These are phyloP conservation scores for Rhizoclosmatium sp. DNA, from an alignment of 192 early-diverging fungal genomes.

Conservation along the genomic window DNA sequence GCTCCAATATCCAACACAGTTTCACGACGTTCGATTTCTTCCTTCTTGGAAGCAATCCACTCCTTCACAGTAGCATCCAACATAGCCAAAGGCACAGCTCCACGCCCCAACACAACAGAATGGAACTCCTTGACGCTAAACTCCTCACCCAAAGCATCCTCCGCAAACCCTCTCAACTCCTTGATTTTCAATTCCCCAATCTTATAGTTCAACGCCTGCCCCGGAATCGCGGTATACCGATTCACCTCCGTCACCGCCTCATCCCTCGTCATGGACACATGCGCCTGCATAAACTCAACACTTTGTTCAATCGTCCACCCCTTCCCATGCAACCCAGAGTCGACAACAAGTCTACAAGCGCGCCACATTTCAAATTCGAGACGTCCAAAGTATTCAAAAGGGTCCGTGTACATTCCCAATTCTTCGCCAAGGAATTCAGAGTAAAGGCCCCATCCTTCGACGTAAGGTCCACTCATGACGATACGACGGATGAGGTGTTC, in stretches of 20 bases:
- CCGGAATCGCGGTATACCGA: conserved; percentile 44
- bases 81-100: conserved; percentile 19
- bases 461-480: conserved; percentile 21
- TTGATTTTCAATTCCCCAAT: conserved; percentile 50
- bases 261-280: conserved; percentile 23
- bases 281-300: conserved; percentile 31
- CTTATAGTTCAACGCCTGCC: conserved; percentile 51
- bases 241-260: conserved; percentile 41
- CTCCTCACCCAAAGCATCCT: conserved; percentile 33
- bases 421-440: conserved; percentile 43
- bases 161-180: conserved; percentile 35
- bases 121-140: conserved; percentile 50
- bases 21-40: not conserved
- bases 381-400: conserved; percentile 39
- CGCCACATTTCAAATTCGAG: conserved; percentile 47
- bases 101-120: conserved; percentile 31
- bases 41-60: conserved; percentile 25
- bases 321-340: conserved; percentile 43
- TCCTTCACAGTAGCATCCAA: conserved; percentile 28
- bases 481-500: conserved; percentile 34
- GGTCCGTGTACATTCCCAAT: conserved; percentile 3
- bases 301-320: conserved; percentile 42
- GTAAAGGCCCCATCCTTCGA: conserved; percentile 51
- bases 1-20: not conserved
- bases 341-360: conserved; percentile 45